A percentile compares a stretch with the other conserved stretches of the same genome.
phyloP scores from a whole-genome alignment of 176 grass and related monocot species.

The Oryza glaberrima region DNA sequence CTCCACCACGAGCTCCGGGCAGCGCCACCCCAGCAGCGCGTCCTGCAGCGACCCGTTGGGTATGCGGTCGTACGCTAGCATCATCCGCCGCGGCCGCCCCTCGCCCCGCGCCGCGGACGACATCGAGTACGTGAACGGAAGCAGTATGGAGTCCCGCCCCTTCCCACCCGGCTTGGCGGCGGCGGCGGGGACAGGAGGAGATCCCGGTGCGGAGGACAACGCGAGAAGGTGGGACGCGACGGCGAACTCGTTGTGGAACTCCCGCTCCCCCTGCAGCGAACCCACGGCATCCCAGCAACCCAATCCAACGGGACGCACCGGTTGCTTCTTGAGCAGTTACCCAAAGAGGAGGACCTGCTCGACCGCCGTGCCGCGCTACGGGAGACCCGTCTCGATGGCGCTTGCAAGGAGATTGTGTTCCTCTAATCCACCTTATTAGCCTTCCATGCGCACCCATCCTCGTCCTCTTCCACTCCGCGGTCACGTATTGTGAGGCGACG shows the following conservation, averaged over 20 bases:
- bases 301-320: no score
- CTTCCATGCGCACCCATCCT: no score
- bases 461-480: no score
- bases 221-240: conserved; percentile 53
- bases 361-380: no score
- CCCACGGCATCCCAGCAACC: conserved; percentile 40
- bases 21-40: conserved; percentile 69
- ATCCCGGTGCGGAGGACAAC: not conserved
- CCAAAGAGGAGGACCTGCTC: no score
- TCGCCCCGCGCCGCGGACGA: conserved; percentile 31
- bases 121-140: conserved; percentile 62
- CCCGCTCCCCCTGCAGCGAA: conserved; percentile 89
- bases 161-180: not conserved
- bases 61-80: conserved; percentile 85
- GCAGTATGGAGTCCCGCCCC: conserved; percentile 33
- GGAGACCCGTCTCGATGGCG: no score
- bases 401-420: no score
- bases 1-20: conserved; percentile 46
- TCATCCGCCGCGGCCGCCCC: conserved; percentile 45
- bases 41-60: conserved; percentile 79
- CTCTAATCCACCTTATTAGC: no score
- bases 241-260: conserved; percentile 83
- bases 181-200: not conserved
- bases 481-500: no score
- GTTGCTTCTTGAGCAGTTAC: no score